Base-by-base conservation (phyloP, 768 basidiomycete species). In the Russula emetica region DNA sequence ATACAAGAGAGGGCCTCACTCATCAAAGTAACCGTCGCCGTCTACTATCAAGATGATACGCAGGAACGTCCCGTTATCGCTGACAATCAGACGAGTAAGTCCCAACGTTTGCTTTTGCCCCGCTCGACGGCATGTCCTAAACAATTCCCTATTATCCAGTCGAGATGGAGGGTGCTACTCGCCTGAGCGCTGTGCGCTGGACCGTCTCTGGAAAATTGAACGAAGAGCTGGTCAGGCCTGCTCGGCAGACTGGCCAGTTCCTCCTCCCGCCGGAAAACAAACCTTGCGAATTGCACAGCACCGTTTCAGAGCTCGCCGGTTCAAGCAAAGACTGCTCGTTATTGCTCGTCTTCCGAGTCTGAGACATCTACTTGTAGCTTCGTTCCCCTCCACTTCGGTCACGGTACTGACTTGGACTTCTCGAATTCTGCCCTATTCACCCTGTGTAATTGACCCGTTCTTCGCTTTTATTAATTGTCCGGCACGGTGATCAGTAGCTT, bases 131-230 rank as follows among this genome's bases (percentile, higher is more conserved):
- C 5, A 22, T 32, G 47, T 45, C 1, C 5, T 49, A 6, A 24
- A 26, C 2, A 24, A 50, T 16, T 14, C 16, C 16, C 2, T 16
- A 14, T 9, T 22, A 36, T 42, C 6, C n/a, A 64, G 63, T 55
- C 16, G 40, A 24, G 2, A 7, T 55, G 9, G 63, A 64, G 18
- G 22, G 53, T 42, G 34, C 63, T 7, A 45, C 63, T 14, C 58
- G 52, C 9, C 53, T 64, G 10, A 26, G 58, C 14, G 58, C 63
- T 14, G 26, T 64, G 44, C 63, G 63, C 36, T 64, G 63, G 63
- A 50, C 52, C 1, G 18, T 59, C 11, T 52, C 58, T 14, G 51
- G 58, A 16, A 36, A 3, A 2, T 22, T 64, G n/a, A 18, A 38
- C 2, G 38, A 49, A 14, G 18, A 38, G 22, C 38, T 64, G 1